A percentile compares a stretch with the other conserved stretches of the same genome.
These are phyloP conservation scores for Ceratocystis colombiana DNA, from an alignment of 2,329 filamentous ascomycete species.

Conservation along the genomic window DNA sequence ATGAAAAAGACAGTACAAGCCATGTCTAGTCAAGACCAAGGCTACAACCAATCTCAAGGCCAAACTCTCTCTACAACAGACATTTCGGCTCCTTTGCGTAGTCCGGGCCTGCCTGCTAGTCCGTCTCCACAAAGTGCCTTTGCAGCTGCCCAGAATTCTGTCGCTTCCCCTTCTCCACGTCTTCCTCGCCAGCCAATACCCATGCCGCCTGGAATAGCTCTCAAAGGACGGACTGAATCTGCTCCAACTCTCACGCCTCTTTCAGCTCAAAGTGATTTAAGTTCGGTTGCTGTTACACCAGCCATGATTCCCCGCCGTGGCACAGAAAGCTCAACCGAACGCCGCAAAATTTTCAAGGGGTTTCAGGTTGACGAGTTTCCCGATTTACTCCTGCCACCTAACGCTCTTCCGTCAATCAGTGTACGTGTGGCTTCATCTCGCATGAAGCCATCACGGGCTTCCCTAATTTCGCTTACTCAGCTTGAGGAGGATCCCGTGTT, in stretches of 20 bases:
- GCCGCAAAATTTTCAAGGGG: constrained; percentile 57
- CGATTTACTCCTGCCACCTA: constrained; percentile 73
- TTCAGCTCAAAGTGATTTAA: constrained; percentile 32
- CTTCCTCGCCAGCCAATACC: constrained; percentile 64
- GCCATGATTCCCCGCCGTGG: constrained; percentile 20
- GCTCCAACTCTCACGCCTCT: constrained; percentile 26
- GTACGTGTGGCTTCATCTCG: constrained; percentile 86
- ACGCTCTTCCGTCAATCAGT: constrained; percentile 74
- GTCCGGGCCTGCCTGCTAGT: constrained; percentile 50
- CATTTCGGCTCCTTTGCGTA: constrained; percentile 41
- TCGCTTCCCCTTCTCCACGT: constrained; percentile 47
- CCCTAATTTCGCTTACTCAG: constrained; percentile 67
- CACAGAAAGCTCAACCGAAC: constrained; percentile 36
- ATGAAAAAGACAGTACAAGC: constrained; percentile 35
- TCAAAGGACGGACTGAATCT: constrained; percentile 8
- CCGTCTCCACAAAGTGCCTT: constrained; percentile 42
- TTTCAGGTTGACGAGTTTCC: constrained; percentile 80
- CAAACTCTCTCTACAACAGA: neutral
- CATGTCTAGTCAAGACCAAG: constrained; percentile 27
- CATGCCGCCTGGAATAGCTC: constrained; percentile 43
- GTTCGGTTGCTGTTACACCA: constrained; percentile 11
- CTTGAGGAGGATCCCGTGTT: constrained; percentile 90
- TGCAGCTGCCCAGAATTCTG: neutral
- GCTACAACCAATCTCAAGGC: too few relatives aligned
- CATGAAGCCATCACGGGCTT: constrained; percentile 83